Evolutionary conservation across 768 basidiomycete species (phyloP), one percentile per base, ranked within the genome.

Genomic region (Pleurotus platypus): DNA sequence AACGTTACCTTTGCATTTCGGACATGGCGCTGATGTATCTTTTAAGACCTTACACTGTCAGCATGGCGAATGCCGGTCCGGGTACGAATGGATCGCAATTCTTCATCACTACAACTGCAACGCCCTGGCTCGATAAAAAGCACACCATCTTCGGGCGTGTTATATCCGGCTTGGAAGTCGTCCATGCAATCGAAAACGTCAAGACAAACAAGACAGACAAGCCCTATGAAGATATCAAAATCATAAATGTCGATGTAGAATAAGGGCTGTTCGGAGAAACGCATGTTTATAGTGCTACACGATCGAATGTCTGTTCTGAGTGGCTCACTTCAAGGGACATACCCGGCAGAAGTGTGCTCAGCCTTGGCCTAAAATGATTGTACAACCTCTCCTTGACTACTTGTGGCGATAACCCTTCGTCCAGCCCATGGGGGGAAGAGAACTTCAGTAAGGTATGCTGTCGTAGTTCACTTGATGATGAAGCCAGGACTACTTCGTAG

Each of bases 21-120:
- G 9, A 26, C 9, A 39, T 62, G 59, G 56, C 18, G 58, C 15
- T 35, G 11, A n/a, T 26, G 5, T 49, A 6, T 35, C 13, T 20
- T 9, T 43, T 9, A 60, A 94, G 92, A 55, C 96, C 97, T 0
- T 98, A 98, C 67, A 96, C 92, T 3, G 79, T 98, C 56, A 94
- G 92, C 66, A 96, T 97, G 94, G 93, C 93, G 6, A 94, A 95
- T 65, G 91, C 90, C 4, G 95, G 94, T 3, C 86, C 92, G 5
- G 75, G 73, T 46, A 97, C 95, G 37, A 98, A 98, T 67, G 96
- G 94, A 0, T 94, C 92, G 1, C 96, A 99, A 67, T 99, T 98
- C 78, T 99, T 98, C 76, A 93, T 98, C 68, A 98, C 95, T 6
- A 97, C 94, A 4, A 94, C 87, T 2, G 89, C 94, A 5, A 92